These are phyloP conservation scores for Pyronema omphalodes DNA, from an alignment of 495 filamentous ascomycete species.

Conservation along the genomic window DNA sequence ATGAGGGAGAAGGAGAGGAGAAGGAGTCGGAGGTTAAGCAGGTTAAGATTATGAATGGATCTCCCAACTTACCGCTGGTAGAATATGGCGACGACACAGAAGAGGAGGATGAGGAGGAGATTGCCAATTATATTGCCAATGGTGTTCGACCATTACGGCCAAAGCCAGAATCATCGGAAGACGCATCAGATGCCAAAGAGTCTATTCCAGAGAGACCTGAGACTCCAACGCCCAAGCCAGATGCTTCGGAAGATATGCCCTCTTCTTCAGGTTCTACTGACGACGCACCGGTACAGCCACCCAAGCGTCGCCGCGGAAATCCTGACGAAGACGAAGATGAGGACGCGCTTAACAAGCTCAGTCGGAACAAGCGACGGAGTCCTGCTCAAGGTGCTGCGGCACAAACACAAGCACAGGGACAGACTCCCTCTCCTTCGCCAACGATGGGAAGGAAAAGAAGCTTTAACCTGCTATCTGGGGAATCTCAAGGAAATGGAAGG, in stretches of 20 bases:
- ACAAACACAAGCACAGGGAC: constrained; percentile 18
- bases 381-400: constrained; percentile 24
- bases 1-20: constrained; percentile 47
- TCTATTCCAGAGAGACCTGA: constrained; percentile 11
- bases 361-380: constrained; percentile 48
- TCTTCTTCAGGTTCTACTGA: constrained; percentile 9
- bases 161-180: constrained; percentile 9
- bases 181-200: constrained; percentile 10
- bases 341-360: constrained; percentile 59
- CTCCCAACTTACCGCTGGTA: constrained; percentile 50
- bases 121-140: constrained; percentile 29
- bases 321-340: constrained; percentile 47
- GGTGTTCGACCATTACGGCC: constrained; percentile 19
- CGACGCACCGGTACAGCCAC: neutral
- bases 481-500: constrained; percentile 1
- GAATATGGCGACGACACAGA: constrained; percentile 86
- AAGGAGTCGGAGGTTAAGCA: constrained; percentile 15
- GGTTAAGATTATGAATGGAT: constrained; percentile 28
- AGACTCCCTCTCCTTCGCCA: neutral
- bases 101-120: neutral
- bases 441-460: constrained; percentile 29
- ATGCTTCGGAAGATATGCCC: constrained; percentile 12
- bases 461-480: constrained; percentile 7
- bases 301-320: constrained; percentile 72
- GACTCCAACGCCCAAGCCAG: constrained; percentile 17